Base-by-base conservation (phyloP, 108 stramenopile species). In the Mayamaea pseudoterrestris region DNA sequence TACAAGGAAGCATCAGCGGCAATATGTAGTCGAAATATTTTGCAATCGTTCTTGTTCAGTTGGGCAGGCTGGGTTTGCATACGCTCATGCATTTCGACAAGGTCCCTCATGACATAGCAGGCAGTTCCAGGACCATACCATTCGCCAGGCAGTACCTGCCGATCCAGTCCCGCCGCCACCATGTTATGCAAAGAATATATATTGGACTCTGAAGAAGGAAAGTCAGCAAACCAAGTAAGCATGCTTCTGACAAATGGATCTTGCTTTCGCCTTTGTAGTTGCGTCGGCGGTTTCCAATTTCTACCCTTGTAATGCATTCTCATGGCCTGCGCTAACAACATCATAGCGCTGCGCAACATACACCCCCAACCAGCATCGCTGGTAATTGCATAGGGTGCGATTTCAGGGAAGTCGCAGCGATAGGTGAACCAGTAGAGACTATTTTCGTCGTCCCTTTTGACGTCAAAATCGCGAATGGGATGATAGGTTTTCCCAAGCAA, bases 331-430 rank as follows among this genome's bases (percentile, higher is more conserved):
- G 66, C 80, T 50, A 98, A 55, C 56, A 98, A 61, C 98, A 98
- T 98, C 57, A 97, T 95, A 0, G 98, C 94, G 27, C 77, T 72
- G 29, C 98, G 86, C 27, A 97, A 66, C 98, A 98, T 98, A 63
- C 98, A 98, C 11, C 98, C 98, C 96, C 95, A 98, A 18, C 98
- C 98, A 25, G 93, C 87, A 63, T 98, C 98, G 8, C 72, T 71
- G 5, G 68, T 80, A 41, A 78, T 84, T 17, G 63, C 51, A 47
- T 90, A 94, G 0, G 93, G 93, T n/a, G 54, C 42, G 50, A 94
- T 76, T 41, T 63, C 57, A 2, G 79, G 73, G 61, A 94, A 94
- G 42, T 73, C 76, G 37, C 58, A 75, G 14, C 83, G 76, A 48
- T 85, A 85, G 1, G 83, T 80, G 44, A 78, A 73, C 79, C 79